These are phyloP conservation scores for Globomyces sp. DNA, from an alignment of 371 early-diverging fungal genomes.

Conservation along the genomic window DNA sequence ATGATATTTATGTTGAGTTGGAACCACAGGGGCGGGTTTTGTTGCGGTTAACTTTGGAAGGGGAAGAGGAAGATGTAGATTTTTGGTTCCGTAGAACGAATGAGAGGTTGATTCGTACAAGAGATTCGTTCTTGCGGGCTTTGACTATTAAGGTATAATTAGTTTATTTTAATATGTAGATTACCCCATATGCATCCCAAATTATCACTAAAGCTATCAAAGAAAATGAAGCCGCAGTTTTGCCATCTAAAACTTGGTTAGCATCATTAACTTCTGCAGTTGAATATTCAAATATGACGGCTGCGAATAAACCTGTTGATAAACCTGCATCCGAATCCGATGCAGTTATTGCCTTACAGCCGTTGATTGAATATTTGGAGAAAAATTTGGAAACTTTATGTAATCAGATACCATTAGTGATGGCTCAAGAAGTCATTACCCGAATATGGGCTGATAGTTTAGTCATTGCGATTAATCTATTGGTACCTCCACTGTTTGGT, in stretches of 20 bases:
- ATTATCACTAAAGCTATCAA: constrained; percentile 44
- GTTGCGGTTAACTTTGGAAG: constrained; percentile 82
- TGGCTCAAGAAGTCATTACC: constrained; percentile 76
- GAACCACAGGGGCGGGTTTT: constrained; percentile 81
- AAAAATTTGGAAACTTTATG: constrained; percentile 76
- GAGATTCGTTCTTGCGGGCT: constrained; percentile 41
- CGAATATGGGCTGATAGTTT: constrained; percentile 86
- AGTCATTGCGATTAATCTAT: constrained; percentile 63
- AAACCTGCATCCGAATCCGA: constrained; percentile 30
- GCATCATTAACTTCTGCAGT: constrained; percentile 33
- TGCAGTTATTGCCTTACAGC: constrained; percentile 33
- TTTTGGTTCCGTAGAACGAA: constrained; percentile 79
- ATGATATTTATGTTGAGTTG: constrained; percentile 80
- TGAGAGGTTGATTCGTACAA: constrained; percentile 41
- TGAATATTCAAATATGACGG: constrained; percentile 43
- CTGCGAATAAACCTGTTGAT: constrained; percentile 36
- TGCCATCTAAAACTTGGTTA: constrained; percentile 40
- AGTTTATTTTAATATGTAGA: constrained; percentile 11
- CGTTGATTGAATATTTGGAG: constrained; percentile 80
- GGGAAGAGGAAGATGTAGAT: constrained; percentile 88
- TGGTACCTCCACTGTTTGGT: constrained; percentile 81
- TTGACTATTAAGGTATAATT: constrained; percentile 28
- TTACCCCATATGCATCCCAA: constrained; percentile 39
- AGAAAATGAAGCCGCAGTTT: constrained; percentile 46
- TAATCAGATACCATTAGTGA: constrained; percentile 69